Conservation (phyloP, 208 protist species). For the Trypanosoma avium region DNA sequence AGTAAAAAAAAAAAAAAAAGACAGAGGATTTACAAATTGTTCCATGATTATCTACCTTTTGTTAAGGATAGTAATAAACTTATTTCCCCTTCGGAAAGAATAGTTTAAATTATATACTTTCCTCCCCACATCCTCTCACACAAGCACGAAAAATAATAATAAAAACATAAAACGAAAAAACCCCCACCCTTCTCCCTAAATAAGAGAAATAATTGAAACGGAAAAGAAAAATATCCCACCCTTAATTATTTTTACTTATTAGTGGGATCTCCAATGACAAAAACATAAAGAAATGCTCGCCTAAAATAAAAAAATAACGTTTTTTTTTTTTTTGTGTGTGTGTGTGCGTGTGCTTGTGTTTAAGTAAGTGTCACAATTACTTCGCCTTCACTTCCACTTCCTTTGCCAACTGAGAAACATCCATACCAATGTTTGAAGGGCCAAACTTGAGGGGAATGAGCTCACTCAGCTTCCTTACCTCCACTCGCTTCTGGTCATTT, state of each 20-base stretch:
- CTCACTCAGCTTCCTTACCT: conserved; percentile 59
- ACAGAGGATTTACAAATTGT: too few species aligned
- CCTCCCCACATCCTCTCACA: too few species aligned
- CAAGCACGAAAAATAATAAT: background rate
- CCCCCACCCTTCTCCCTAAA: background rate
- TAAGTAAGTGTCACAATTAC: background rate
- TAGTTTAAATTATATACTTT: too few species aligned
- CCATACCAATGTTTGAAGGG: conserved; percentile 71
- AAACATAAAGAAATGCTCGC: too few species aligned
- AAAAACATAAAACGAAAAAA: background rate
- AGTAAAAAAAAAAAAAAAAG: conserved; percentile 14
- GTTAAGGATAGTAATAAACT: too few species aligned
- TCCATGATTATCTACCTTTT: too few species aligned
- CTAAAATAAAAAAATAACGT: too few species aligned
- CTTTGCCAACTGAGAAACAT: conserved; percentile 33
- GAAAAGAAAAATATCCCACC: conserved; percentile 16
- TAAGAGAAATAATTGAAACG: background rate
- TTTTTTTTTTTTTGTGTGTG: conserved; percentile 17
- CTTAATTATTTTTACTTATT: too few species aligned
- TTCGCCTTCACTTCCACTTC: background rate
- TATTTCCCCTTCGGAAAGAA: too few species aligned
- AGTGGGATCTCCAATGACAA: too few species aligned
- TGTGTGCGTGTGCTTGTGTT: too few species aligned
- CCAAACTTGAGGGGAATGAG: conserved; percentile 74
- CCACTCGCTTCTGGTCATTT: conserved; percentile 41